Evolutionary conservation across 129 eudicot genomes (phyloP).

Genomic region (Lactuca saligna): DNA sequence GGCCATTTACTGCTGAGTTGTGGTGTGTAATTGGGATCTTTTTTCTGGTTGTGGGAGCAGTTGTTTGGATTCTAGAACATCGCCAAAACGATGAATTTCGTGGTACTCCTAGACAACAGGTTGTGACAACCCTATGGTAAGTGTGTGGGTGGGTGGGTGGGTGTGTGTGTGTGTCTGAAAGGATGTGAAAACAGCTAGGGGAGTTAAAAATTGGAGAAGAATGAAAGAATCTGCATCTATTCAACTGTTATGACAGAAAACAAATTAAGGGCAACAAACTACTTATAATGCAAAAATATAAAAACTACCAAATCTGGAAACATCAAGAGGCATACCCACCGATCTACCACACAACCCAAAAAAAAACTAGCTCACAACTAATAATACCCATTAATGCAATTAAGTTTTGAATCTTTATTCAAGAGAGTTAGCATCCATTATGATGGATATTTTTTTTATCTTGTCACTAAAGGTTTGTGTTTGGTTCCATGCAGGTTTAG

Average conservation of each 20-base stretch:
- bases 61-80: slow-evolving; percentile 62
- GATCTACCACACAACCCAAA: too few species aligned
- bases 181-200: too few species aligned
- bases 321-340: too few species aligned
- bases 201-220: too few species aligned
- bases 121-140: slow-evolving; percentile 51
- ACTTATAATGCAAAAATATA: too few species aligned
- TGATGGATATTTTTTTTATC: neutral
- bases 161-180: neutral
- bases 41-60: slow-evolving; percentile 46
- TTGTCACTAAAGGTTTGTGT: neutral
- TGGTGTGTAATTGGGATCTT: slow-evolving; percentile 45
- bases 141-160: slow-evolving; percentile 1
- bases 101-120: slow-evolving; percentile 51
- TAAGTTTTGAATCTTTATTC: too few species aligned
- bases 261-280: too few species aligned
- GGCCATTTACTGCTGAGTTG: slow-evolving; percentile 43
- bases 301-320: too few species aligned
- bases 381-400: too few species aligned
- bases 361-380: too few species aligned
- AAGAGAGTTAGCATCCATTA: neutral
- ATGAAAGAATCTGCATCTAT: too few species aligned
- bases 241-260: too few species aligned
- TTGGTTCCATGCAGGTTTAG: slow-evolving; percentile 64
- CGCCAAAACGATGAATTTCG: slow-evolving; percentile 60